Conservation (phyloP, 2,329 filamentous ascomycete species). For the Fusarium sp. region DNA sequence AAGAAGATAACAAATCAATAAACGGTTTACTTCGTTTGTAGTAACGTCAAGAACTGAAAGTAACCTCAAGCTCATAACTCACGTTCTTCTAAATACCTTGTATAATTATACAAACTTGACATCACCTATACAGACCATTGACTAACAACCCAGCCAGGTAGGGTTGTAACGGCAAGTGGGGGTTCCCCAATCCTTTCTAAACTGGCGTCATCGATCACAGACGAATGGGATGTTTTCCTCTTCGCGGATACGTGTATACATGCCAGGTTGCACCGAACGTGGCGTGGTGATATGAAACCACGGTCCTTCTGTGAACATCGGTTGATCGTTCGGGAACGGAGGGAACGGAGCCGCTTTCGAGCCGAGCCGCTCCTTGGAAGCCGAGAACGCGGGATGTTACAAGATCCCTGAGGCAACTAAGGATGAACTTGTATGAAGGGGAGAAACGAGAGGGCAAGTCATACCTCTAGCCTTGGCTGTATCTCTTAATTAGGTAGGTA, state of each 20-base stretch:
- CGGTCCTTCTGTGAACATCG: background rate
- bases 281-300: background rate
- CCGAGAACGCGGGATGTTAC: background rate
- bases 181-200: background rate
- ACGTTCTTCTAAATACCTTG: background rate
- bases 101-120: background rate
- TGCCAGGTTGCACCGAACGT: background rate
- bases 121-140: background rate
- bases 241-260: background rate
- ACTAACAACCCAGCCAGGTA: background rate
- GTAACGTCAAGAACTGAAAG: background rate
- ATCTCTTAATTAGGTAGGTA: background rate
- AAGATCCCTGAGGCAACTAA: background rate
- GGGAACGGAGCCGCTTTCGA: background rate
- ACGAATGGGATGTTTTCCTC: background rate
- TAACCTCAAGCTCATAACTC: background rate
- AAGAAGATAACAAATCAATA: background rate
- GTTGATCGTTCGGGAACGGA: background rate
- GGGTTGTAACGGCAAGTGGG: background rate
- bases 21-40: background rate
- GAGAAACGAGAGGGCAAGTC: background rate
- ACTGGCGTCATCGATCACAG: background rate
- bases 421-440: background rate
- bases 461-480: too few relatives aligned
- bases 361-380: background rate